Evolutionary conservation across 495 filamentous ascomycete species (phyloP).

Genomic region (Tuber melanosporum): DNA sequence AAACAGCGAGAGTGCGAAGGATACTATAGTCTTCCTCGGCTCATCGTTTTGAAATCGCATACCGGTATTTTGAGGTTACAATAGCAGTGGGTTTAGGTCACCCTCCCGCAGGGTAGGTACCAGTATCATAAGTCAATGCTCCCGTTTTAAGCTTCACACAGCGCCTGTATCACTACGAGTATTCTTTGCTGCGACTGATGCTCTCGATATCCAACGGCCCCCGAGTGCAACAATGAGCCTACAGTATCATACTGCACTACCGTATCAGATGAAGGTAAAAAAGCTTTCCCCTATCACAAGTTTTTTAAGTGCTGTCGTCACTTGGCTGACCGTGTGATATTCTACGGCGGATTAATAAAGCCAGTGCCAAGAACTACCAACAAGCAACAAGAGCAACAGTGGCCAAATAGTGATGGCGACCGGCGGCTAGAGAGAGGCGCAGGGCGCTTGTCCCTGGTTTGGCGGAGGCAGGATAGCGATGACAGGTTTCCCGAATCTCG

Average conservation of each 20-base stretch:
- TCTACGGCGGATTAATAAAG: neutral
- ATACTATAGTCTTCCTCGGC: neutral
- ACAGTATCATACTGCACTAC: no score
- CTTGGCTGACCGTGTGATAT: neutral
- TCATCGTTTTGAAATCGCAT: neutral
- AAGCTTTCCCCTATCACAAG: neutral
- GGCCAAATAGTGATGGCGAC: neutral
- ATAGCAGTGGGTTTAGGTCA: neutral
- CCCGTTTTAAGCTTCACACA: neutral
- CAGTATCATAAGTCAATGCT: neutral
- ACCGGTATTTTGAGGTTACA: neutral
- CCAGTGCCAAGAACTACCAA: neutral
- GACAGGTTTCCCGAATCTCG: neutral
- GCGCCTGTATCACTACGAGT: neutral
- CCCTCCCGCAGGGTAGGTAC: neutral
- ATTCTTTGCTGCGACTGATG: neutral
- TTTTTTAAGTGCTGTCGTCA: neutral
- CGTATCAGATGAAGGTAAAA: neutral
- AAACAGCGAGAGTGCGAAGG: neutral
- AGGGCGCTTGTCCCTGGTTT: neutral
- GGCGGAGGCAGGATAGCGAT: neutral
- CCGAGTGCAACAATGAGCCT: no score
- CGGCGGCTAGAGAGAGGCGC: conserved; percentile 1
- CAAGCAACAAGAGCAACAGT: neutral
- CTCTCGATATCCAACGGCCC: no score